These are phyloP conservation scores for Apiospora koreana DNA, from an alignment of 2,329 filamentous ascomycete genomes.

Conservation along the genomic window DNA sequence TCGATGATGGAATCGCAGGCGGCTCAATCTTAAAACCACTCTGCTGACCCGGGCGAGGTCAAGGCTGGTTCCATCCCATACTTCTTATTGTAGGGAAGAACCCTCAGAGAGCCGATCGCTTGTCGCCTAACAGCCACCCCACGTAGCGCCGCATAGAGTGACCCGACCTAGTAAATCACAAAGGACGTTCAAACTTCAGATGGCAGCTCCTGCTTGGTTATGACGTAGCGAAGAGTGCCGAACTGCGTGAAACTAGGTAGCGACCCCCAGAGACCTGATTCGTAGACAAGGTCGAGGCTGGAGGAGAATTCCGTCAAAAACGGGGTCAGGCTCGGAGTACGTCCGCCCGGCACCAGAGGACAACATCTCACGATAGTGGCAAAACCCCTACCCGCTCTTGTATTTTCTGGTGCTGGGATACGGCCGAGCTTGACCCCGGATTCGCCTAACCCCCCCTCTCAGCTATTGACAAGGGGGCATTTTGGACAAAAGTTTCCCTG, in stretches of 20 bases:
- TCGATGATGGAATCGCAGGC: neutral
- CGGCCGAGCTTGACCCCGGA: neutral
- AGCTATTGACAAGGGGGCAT: neutral
- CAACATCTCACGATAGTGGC: constrained; percentile 4
- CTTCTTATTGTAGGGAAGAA: too few species aligned
- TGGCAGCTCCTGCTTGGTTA: neutral
- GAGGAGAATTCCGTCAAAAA: neutral
- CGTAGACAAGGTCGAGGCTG: neutral
- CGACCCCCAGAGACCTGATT: neutral
- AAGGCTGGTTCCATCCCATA: neutral
- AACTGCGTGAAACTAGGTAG: neutral
- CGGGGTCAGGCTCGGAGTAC: neutral
- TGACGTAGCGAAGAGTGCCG: neutral
- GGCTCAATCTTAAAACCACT: neutral
- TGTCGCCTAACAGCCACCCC: neutral
- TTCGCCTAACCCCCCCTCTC: neutral
- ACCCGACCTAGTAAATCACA: neutral
- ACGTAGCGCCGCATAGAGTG: neutral
- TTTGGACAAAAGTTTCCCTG: neutral
- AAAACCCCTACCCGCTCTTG: neutral
- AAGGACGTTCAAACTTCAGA: neutral
- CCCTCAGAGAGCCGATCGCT: neutral
- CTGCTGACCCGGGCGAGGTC: neutral
- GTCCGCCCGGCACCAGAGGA: neutral
- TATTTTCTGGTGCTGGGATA: neutral